Conservation (phyloP, 2,329 filamentous ascomycete genomes). For the Aspergillus nomiae region DNA sequence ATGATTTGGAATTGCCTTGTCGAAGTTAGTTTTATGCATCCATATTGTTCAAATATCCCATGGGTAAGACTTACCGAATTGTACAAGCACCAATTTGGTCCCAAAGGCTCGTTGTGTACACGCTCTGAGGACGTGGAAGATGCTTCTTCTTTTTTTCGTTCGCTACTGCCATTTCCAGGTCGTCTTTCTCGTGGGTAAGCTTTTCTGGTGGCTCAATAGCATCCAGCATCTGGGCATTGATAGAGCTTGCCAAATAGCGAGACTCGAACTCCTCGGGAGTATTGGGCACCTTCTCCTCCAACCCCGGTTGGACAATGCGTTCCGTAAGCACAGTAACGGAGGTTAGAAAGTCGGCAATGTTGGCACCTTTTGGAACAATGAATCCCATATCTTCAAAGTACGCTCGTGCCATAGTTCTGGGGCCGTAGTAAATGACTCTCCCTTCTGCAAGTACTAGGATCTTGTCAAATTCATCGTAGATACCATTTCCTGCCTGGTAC, state of each 20-base stretch:
- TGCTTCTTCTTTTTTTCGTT: constrained; percentile 35
- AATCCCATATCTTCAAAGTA: constrained; percentile 69
- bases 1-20: constrained; percentile 55
- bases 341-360: constrained; percentile 66
- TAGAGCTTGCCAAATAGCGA: constrained; percentile 53
- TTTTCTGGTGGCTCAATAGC: constrained; percentile 43
- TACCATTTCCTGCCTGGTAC: constrained; percentile 70
- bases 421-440: constrained; percentile 65
- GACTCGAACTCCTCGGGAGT: constrained; percentile 47
- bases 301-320: constrained; percentile 39
- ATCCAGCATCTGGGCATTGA: constrained; percentile 53
- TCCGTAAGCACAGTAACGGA: constrained; percentile 61
- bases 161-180: constrained; percentile 30
- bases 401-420: constrained; percentile 55
- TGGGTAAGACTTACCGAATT: constrained; percentile 20
- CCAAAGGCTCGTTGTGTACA: constrained; percentile 34
- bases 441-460: constrained; percentile 67
- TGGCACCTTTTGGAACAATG: constrained; percentile 61
- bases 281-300: constrained; percentile 33
- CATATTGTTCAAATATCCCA: no score
- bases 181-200: constrained; percentile 30
- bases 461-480: constrained; percentile 70
- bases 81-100: constrained; percentile 52
- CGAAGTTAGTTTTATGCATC: neutral
- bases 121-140: constrained; percentile 31